phyloP scores from a whole-genome alignment of 2,329 filamentous ascomycete species.

The Aspergillus vadensis region DNA sequence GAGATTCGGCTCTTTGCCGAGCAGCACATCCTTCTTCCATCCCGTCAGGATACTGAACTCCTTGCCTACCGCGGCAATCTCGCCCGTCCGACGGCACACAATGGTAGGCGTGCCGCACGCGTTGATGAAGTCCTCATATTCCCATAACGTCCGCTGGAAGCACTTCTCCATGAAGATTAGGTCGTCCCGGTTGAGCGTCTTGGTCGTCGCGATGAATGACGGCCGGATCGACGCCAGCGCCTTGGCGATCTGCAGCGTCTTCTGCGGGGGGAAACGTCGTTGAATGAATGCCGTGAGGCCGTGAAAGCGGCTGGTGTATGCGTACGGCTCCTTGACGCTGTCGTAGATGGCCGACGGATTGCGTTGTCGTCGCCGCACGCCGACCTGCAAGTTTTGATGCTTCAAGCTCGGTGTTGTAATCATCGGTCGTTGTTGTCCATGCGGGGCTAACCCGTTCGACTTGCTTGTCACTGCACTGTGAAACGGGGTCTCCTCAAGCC shows the following conservation, averaged over 20 bases:
- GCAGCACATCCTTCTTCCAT: conserved; percentile 85
- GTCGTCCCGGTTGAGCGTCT: conserved; percentile 84
- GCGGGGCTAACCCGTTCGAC: conserved; percentile 32
- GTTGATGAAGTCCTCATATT: conserved; percentile 90
- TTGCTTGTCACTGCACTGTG: conserved; percentile 29
- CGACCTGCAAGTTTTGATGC: conserved; percentile 40
- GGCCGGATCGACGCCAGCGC: conserved; percentile 87
- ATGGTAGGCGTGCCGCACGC: conserved; percentile 87
- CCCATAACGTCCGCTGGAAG: conserved; percentile 87
- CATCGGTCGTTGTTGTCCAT: conserved; percentile 39
- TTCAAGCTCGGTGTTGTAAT: conserved; percentile 50
- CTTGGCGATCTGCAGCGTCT: conserved; percentile 80
- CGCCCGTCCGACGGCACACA: conserved; percentile 86
- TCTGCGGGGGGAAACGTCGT: conserved; percentile 73
- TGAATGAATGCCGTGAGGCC: conserved; percentile 79
- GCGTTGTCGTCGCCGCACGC: conserved; percentile 54
- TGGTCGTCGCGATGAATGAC: conserved; percentile 88
- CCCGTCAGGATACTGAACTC: conserved; percentile 95
- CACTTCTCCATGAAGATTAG: conserved; percentile 97
- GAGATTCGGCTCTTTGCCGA: conserved; percentile 83
- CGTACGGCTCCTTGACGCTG: conserved; percentile 85
- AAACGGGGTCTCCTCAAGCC: conserved; percentile 44
- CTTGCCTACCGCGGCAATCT: conserved; percentile 93
- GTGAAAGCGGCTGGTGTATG: conserved; percentile 88
- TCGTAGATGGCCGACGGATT: conserved; percentile 88